Percentiles rank a stretch among this genome's conserved stretches.
Conservation (phyloP, 208 protist genomes). For the Crithidia bombi region DNA sequence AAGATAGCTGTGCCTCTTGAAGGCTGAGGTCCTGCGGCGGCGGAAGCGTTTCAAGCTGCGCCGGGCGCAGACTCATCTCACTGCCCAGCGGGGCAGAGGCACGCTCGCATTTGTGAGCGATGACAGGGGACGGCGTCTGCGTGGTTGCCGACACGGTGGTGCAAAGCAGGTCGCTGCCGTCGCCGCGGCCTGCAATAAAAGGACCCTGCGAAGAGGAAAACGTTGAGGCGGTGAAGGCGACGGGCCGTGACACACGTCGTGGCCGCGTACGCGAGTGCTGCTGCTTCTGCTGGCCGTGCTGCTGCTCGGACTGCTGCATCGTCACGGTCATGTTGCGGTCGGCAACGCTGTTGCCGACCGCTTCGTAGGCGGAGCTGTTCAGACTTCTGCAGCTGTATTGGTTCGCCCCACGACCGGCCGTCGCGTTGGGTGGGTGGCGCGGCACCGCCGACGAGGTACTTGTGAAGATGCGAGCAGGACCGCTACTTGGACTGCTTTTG, state of each 20-base stretch:
- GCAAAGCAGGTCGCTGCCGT: not conserved
- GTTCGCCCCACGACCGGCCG: not conserved
- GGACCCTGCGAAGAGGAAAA: not conserved
- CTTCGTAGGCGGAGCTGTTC: slow-evolving; percentile 16
- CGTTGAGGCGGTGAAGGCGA: not conserved
- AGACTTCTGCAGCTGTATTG: slow-evolving; percentile 8
- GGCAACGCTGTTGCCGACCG: slow-evolving; percentile 5
- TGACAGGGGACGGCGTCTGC: not conserved
- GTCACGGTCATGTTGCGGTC: not conserved
- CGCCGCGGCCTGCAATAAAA: not conserved
- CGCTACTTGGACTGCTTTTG: not conserved
- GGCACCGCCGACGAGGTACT: not conserved
- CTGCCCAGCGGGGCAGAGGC: not conserved
- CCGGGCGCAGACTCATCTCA: not conserved
- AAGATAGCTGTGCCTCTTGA: not conserved
- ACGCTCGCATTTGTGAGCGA: not conserved
- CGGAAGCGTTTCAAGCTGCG: slow-evolving; percentile 11
- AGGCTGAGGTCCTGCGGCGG: slow-evolving; percentile 7
- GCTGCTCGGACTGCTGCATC: not conserved
- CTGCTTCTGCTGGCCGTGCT: not conserved
- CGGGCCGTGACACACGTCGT: not conserved
- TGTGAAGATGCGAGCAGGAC: not conserved
- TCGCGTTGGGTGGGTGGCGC: not conserved
- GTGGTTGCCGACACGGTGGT: not conserved
- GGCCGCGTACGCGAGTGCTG: not conserved